These are phyloP conservation scores for Coccomyxa sp. DNA, from an alignment of 139 green algal genomes.

Conservation along the genomic window DNA sequence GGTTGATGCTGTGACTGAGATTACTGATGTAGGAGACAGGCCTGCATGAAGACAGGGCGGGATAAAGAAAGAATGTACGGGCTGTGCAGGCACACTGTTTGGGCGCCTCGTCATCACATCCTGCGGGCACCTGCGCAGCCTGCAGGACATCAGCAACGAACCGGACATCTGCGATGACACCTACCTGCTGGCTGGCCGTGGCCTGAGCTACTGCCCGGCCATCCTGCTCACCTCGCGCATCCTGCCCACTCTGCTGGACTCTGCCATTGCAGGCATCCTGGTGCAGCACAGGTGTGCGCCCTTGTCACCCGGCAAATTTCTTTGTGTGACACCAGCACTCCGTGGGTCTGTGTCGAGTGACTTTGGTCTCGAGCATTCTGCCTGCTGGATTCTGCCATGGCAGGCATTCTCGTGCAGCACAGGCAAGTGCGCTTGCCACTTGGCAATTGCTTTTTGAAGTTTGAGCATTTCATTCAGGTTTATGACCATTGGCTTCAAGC, in stretches of 20 bases:
- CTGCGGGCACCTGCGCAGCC: conserved; percentile 32
- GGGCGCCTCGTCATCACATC: conserved; percentile 37
- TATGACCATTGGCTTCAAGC: too few relatives aligned
- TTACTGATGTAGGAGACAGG: neutral
- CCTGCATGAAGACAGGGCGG: too few relatives aligned
- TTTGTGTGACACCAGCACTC: neutral
- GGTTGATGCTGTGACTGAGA: too few relatives aligned
- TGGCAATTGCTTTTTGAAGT: neutral
- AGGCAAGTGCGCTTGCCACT: neutral
- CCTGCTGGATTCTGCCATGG: neutral
- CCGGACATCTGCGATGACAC: conserved; percentile 80
- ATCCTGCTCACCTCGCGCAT: conserved; percentile 45
- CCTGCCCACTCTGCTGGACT: conserved; percentile 56
- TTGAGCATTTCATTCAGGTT: neutral
- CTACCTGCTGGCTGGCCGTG: conserved; percentile 67
- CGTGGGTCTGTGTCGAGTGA: neutral
- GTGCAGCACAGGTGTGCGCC: conserved; percentile 32
- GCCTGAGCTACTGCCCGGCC: conserved; percentile 59
- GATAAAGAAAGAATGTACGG: neutral
- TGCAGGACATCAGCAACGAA: conserved; percentile 29
- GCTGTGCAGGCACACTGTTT: conserved; percentile 44
- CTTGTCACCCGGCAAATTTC: neutral
- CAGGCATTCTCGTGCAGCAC: neutral
- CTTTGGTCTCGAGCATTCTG: neutral
- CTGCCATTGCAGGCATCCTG: conserved; percentile 35